Evolutionary conservation across 2,329 filamentous ascomycete genomes (phyloP), one percentile per base, ranked within the genome.

Genomic region (Periconia sp.): DNA sequence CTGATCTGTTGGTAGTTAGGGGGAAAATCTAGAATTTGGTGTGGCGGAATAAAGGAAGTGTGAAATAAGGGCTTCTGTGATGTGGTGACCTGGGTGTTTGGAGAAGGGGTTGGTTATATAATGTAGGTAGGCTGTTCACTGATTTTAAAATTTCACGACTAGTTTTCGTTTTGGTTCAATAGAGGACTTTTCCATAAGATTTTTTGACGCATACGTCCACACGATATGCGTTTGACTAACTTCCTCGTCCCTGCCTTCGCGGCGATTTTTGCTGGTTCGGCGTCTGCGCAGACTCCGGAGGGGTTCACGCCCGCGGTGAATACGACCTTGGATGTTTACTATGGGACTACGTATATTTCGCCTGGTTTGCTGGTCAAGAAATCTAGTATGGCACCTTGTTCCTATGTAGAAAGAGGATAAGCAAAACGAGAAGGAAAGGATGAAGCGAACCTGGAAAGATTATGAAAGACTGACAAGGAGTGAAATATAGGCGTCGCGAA

Each of bases 321-420:
- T 45, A 50, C 46, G 20, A 65, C 60, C 5, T 49, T 70, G 5
- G 68, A 69, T 54, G 65, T 69, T 9, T 68, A 66, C 48, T 70
- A 69, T 57, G 66, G 66, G 33, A 60, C 62, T 0, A 64, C 63
- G 30, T 65, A 59, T 50, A 66, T 70, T 50, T 63, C 61, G 18
- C 65, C 66, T 13, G 66, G 68, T 7, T 47, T 67, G 18, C 17
- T 65, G 50, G 56, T 69, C 2, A 68, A 61, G 49, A 69, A 69
- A 47, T 68, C 66, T 7, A 47, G 66, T 70, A 57, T 20, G 59
- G 44, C 6, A 40, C 19, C 43, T 14, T 10, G 11, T 13, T 2
- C 20, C 30, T 20, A 30, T 40, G 15, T 5, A 15, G 33, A 17
- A 40, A 3, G 43, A 47, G 5, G n/a, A n/a, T n/a, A n/a, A n/a